phyloP scores from a whole-genome alignment of 108 stramenopile species.

The Cyclostephanos tholiformis region DNA sequence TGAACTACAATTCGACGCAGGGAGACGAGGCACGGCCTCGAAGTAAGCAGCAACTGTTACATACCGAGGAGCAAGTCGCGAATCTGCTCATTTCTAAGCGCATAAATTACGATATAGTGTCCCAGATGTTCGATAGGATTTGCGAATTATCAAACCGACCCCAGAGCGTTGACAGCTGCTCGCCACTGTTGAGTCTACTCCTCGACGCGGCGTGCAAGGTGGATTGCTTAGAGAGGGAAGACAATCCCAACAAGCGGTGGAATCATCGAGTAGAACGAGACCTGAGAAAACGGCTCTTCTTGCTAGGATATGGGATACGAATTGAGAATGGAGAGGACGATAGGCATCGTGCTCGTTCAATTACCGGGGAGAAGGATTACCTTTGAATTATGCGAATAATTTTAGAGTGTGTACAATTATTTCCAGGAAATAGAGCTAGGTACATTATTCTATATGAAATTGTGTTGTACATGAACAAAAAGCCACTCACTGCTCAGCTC shows the following conservation, averaged over 20 bases:
- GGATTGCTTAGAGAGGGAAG: slow-evolving; percentile 66
- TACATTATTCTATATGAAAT: no score
- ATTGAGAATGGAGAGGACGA: slow-evolving; percentile 43
- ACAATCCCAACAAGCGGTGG: slow-evolving; percentile 87
- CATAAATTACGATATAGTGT: slow-evolving; percentile 65
- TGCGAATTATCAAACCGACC: slow-evolving; percentile 51
- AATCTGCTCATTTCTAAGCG: slow-evolving; percentile 57
- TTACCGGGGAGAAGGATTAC: slow-evolving; percentile 52
- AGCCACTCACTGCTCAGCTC: no score
- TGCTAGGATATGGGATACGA: slow-evolving; percentile 44
- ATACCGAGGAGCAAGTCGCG: slow-evolving; percentile 65
- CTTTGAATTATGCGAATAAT: background rate
- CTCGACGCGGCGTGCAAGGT: slow-evolving; percentile 76
- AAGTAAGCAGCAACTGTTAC: slow-evolving; percentile 53
- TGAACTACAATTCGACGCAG: slow-evolving; percentile 6
- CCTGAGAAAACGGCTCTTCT: slow-evolving; percentile 55
- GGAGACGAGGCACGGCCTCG: slow-evolving; percentile 21
- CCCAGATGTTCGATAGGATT: slow-evolving; percentile 71
- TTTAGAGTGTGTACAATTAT: no score
- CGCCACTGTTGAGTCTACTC: slow-evolving; percentile 43
- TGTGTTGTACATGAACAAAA: no score
- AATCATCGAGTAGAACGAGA: slow-evolving; percentile 69
- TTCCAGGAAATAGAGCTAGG: no score
- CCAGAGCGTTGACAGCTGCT: slow-evolving; percentile 50
- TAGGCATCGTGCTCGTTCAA: slow-evolving; percentile 31